These are phyloP conservation scores for Sordariomycetes sp. DNA, from an alignment of 2,329 filamentous ascomycete genomes.

Conservation along the genomic window DNA sequence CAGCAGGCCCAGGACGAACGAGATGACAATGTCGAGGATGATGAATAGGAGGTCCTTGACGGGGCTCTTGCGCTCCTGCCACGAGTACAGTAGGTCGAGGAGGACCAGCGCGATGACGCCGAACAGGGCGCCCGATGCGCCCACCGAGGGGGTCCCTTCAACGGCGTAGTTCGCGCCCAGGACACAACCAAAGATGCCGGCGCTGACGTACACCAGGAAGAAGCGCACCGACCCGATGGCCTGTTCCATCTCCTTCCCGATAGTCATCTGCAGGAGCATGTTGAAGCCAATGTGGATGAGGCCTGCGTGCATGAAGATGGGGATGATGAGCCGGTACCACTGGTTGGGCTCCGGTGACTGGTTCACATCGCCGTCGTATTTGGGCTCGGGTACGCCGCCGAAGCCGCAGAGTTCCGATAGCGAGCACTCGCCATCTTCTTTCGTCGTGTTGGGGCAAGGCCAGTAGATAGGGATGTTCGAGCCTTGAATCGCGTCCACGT, in stretches of 20 bases:
- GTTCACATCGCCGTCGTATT: constrained; percentile 34
- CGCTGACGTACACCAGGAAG: constrained; percentile 75
- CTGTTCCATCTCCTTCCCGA: constrained; percentile 85
- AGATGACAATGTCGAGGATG: constrained; percentile 71
- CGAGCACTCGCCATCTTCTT: constrained; percentile 47
- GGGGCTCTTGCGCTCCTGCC: constrained; percentile 65
- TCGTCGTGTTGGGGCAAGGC: constrained; percentile 72
- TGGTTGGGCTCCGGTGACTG: constrained; percentile 63
- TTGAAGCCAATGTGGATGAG: constrained; percentile 95
- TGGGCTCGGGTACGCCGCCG: constrained; percentile 56
- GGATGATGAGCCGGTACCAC: constrained; percentile 92
- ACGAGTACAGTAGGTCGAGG: constrained; percentile 86
- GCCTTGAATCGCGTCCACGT: constrained; percentile 51
- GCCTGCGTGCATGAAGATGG: constrained; percentile 91
- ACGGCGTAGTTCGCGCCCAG: constrained; percentile 89
- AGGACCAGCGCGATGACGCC: constrained; percentile 81
- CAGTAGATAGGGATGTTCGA: constrained; percentile 38
- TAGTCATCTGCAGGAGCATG: constrained; percentile 76
- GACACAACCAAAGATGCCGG: constrained; percentile 92
- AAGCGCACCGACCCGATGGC: constrained; percentile 83
- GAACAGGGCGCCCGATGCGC: constrained; percentile 82
- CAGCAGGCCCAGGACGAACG: constrained; percentile 82
- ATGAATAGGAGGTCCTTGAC: constrained; percentile 81
- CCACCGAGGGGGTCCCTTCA: constrained; percentile 68
- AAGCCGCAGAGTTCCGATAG: constrained; percentile 79